Evolutionary conservation across 768 basidiomycete species (phyloP), one percentile per base, ranked within the genome.

Genomic region (Mycena alexandri): DNA sequence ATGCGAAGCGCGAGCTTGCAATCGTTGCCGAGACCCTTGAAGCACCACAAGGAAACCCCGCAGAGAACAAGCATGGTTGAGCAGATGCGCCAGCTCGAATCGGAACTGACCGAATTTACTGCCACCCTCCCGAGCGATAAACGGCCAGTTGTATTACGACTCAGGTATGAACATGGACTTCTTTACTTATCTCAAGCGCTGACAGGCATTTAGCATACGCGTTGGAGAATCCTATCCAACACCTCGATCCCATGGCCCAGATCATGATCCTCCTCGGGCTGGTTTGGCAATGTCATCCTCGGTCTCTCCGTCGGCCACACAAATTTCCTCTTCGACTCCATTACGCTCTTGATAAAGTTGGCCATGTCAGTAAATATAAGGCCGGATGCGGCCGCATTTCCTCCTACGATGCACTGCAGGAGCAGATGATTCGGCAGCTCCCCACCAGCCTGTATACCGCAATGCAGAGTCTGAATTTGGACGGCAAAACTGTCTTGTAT

Each of bases 201-300:
- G n/a, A n/a, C n/a, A n/a, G n/a, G n/a, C n/a, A n/a, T n/a, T n/a
- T n/a, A n/a, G n/a, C n/a, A n/a, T n/a, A n/a, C n/a, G n/a, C n/a
- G n/a, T n/a, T n/a, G n/a, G n/a, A n/a, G n/a, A n/a, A n/a, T n/a
- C n/a, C n/a, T n/a, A n/a, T n/a, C n/a, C n/a, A n/a, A n/a, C n/a
- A n/a, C n/a, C 22, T 63, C n/a, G 59, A 51, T 53, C 1, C 34
- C 7, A 53, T 61, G 38, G 52, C 57, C 21, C 65, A 66, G 33
- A 44, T 60, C 17, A 43, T 66, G 51, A 61, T 60, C 33, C n/a
- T 67, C 16, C 59, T 67, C 38, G 65, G 57, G 17, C 50, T 67
- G 13, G 44, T 61, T 21, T 67, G n/a, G 65, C 59, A 56, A 67
- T 42, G 36, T 67, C 11, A 67, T 61, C 22, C 47, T 67, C 59